Evolutionary conservation across 345 rosid genomes (phyloP).

Genomic region (Eucalyptus grandis): DNA sequence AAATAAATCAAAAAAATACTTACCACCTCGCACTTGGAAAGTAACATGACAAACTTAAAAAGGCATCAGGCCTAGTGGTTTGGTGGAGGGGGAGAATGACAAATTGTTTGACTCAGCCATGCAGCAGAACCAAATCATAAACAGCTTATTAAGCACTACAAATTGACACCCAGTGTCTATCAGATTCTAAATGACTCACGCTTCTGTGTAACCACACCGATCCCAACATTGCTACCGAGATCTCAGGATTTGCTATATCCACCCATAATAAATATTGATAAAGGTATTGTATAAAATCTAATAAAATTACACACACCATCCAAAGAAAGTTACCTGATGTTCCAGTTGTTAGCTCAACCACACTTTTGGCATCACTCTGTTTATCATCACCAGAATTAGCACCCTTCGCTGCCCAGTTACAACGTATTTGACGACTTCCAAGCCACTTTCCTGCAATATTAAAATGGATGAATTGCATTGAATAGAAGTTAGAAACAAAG

Average conservation of each 20-base stretch:
- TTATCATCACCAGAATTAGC: slow-evolving; percentile 59
- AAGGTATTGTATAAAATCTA: not conserved
- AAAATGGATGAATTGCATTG: not conserved
- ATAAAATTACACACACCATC: not conserved
- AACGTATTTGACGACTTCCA: slow-evolving; percentile 83
- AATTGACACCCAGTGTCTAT: not conserved
- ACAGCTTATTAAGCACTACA: not conserved
- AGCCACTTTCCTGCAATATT: slow-evolving; percentile 67
- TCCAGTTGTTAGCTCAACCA: slow-evolving; percentile 71
- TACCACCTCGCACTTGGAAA: not conserved
- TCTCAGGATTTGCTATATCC: not conserved
- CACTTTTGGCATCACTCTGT: slow-evolving; percentile 62
- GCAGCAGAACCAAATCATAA: not conserved
- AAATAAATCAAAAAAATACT: not conserved
- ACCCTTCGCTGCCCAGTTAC: slow-evolving; percentile 97
- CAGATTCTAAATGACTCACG: not conserved
- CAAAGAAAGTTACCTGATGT: slow-evolving; percentile 38
- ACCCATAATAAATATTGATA: not conserved
- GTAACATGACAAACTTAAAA: not conserved
- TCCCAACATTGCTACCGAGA: not conserved
- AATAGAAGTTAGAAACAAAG: not conserved
- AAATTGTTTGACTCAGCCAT: not conserved
- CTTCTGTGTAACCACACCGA: not conserved
- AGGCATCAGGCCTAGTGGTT: not conserved
- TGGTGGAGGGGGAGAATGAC: not conserved